phyloP scores from a whole-genome alignment of 371 early-diverging fungal species.

The Conidiobolus incongruus region DNA sequence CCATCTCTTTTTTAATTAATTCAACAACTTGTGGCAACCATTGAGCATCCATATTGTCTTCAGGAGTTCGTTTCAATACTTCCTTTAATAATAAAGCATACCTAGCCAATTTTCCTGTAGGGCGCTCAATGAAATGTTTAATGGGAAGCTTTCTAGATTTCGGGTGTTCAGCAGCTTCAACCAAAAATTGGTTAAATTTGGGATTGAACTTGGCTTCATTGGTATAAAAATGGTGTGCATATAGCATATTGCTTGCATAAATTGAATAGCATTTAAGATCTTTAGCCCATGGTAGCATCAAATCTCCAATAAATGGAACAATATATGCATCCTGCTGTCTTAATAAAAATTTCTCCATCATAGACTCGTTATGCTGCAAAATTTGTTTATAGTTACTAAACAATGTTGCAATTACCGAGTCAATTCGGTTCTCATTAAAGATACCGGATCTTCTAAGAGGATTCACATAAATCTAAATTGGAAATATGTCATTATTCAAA shows the following conservation, averaged over 20 bases:
- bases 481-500: too few species aligned
- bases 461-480: background rate
- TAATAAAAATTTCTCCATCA: slow-evolving; percentile 32
- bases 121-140: slow-evolving; percentile 59
- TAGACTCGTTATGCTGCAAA: slow-evolving; percentile 30
- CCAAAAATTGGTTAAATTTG: slow-evolving; percentile 18
- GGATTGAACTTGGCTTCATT: slow-evolving; percentile 43
- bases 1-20: slow-evolving; percentile 36
- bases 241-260: slow-evolving; percentile 72
- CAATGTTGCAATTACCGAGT: background rate
- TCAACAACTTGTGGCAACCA: slow-evolving; percentile 28
- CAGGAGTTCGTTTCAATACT: slow-evolving; percentile 58
- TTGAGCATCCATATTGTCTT: slow-evolving; percentile 50
- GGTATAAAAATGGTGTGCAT: slow-evolving; percentile 63
- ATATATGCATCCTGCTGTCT: slow-evolving; percentile 45
- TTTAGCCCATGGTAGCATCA: slow-evolving; percentile 43
- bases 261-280: slow-evolving; percentile 56
- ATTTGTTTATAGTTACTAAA: slow-evolving; percentile 67
- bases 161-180: slow-evolving; percentile 45
- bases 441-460: background rate
- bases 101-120: slow-evolving; percentile 71
- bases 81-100: slow-evolving; percentile 68
- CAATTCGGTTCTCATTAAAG: background rate
- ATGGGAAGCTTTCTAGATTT: slow-evolving; percentile 58
- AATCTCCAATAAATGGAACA: slow-evolving; percentile 63